A percentile compares a stretch with the other conserved stretches of the same genome.
Conservation (phyloP, 179 eudicot genomes). For the Monotropa hypopitys region DNA sequence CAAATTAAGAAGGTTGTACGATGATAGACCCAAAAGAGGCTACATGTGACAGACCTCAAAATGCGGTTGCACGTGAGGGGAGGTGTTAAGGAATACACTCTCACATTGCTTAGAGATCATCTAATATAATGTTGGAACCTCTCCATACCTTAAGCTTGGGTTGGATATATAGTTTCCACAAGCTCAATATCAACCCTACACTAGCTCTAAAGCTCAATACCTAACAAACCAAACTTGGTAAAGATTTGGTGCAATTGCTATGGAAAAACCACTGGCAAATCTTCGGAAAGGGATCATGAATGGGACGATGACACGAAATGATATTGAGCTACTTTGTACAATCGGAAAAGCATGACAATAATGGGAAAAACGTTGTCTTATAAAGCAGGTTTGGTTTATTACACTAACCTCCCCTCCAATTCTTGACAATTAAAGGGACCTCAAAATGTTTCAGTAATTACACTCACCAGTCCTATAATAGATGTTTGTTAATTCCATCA, state of each 20-base stretch:
- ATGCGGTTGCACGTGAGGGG: no score
- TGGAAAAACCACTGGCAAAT: not conserved
- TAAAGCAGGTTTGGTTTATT: not conserved
- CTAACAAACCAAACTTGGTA: not conserved
- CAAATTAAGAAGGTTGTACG: no score
- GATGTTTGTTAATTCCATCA: not conserved
- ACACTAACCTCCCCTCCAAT: not conserved
- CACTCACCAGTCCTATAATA: not conserved
- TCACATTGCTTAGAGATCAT: no score
- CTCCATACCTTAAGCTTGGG: no score
- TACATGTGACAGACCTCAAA: no score
- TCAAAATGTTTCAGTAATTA: not conserved
- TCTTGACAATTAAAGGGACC: not conserved
- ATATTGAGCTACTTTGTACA: not conserved
- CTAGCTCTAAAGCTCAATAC: not conserved
- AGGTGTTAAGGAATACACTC: no score
- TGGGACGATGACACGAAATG: not conserved
- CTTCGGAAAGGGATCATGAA: not conserved
- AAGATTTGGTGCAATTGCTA: not conserved
- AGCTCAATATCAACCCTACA: not conserved
- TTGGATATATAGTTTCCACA: no score
- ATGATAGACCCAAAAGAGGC: no score
- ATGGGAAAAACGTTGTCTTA: not conserved
- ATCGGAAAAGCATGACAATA: not conserved
- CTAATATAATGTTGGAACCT: no score